These are phyloP conservation scores for Colletotrichum australisinense DNA, from an alignment of 2,329 filamentous ascomycete species.

Conservation along the genomic window DNA sequence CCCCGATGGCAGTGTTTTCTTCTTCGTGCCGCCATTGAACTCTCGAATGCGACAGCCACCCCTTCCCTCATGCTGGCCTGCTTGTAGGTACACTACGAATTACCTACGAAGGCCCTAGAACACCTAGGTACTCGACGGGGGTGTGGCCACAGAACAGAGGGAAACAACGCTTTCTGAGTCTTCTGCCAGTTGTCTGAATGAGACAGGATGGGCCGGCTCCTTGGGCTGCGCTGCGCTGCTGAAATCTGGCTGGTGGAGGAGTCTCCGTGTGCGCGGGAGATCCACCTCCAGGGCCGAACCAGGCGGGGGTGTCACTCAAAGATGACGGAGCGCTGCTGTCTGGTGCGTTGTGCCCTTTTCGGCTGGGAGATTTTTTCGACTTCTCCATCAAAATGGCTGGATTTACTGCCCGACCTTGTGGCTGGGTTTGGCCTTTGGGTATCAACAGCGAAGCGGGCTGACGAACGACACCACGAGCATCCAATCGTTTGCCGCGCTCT, in stretches of 20 bases:
- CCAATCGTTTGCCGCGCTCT: conserved; percentile 26
- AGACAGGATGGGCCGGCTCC: conserved; percentile 14
- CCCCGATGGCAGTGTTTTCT: neutral
- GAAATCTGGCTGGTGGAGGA: conserved; percentile 5
- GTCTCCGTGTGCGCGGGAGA: conserved; percentile 19
- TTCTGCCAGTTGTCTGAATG: conserved; percentile 18
- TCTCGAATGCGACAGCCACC: neutral
- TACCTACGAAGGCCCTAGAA: neutral
- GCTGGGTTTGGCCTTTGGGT: conserved; percentile 36
- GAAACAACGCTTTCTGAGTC: neutral
- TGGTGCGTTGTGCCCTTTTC: conserved; percentile 27
- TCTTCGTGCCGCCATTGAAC: neutral
- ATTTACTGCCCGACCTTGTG: conserved; percentile 32
- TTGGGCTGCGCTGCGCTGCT: conserved; percentile 10
- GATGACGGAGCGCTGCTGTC: conserved; percentile 28
- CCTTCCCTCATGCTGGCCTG: neutral
- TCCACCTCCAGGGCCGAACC: conserved; percentile 30
- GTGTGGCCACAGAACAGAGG: neutral
- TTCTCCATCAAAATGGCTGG: conserved; percentile 1
- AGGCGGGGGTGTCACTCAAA: conserved; percentile 18
- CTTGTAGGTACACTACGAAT: too few species aligned
- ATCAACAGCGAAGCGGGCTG: conserved; percentile 28
- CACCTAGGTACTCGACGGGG: neutral
- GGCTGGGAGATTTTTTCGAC: neutral
- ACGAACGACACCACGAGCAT: conserved; percentile 11